These are phyloP conservation scores for Boletus subcaerulescens DNA, from an alignment of 768 basidiomycete genomes.

Conservation along the genomic window DNA sequence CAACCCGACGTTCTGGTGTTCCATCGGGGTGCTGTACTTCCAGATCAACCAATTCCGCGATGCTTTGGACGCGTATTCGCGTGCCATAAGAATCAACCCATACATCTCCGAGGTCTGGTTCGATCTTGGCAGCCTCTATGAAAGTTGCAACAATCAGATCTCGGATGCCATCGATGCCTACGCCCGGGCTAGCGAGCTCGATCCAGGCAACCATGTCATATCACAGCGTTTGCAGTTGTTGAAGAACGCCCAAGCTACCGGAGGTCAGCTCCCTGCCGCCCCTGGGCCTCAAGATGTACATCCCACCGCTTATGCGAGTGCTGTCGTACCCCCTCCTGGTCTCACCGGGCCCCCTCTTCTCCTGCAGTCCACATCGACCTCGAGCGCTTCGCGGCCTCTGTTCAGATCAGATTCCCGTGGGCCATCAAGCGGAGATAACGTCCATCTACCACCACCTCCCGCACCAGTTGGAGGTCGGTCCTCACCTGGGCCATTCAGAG, in stretches of 20 bases:
- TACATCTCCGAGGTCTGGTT: constrained; percentile 86
- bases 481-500: constrained; percentile 74
- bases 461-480: constrained; percentile 45
- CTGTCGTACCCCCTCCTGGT: constrained; percentile 67
- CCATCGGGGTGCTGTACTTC: constrained; percentile 98
- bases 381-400: constrained; percentile 35
- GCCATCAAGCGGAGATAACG: constrained; percentile 36
- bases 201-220: constrained; percentile 81
- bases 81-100: constrained; percentile 97
- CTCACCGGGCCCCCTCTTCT: constrained; percentile 66
- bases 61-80: constrained; percentile 97
- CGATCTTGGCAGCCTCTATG: constrained; percentile 94
- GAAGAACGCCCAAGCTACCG: constrained; percentile 73
- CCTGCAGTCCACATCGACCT: constrained; percentile 43
- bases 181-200: constrained; percentile 90
- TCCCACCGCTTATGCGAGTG: constrained; percentile 88
- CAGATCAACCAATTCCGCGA: constrained; percentile 99
- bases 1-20: constrained; percentile 99
- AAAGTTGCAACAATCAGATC: constrained; percentile 98
- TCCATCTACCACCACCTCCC: constrained; percentile 60
- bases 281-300: constrained; percentile 95
- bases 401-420: constrained; percentile 71
- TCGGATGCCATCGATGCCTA: constrained; percentile 99
- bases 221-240: constrained; percentile 75
- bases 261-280: constrained; percentile 75